Conservation (phyloP, 176 grass and related monocot genomes). For the Raddia distichophylla region DNA sequence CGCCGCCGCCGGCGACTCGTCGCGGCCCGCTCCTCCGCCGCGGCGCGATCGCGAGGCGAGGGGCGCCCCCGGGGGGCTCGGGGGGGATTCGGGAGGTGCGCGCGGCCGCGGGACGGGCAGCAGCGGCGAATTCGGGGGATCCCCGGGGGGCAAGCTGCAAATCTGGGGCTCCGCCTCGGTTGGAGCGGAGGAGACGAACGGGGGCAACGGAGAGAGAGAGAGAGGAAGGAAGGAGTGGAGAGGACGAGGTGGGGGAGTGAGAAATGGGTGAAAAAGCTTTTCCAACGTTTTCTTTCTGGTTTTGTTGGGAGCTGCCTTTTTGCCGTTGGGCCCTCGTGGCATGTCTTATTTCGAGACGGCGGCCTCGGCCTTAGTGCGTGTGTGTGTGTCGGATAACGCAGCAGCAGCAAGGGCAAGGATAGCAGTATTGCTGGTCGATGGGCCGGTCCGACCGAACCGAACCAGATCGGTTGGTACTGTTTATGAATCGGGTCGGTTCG, state of each 20-base stretch:
- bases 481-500: no score
- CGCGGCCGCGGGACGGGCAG: slow-evolving; percentile 18
- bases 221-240: slow-evolving; percentile 9
- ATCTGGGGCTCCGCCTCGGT: slow-evolving; percentile 19
- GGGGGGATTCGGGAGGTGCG: slow-evolving; percentile 24
- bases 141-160: slow-evolving; percentile 35
- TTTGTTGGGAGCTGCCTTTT: not conserved
- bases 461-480: no score
- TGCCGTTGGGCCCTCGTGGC: not conserved
- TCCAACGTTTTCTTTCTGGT: slow-evolving; percentile 38
- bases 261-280: not conserved
- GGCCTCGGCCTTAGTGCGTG: not conserved
- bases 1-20: slow-evolving; percentile 20
- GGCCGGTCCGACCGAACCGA: no score
- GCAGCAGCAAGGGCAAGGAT: no score
- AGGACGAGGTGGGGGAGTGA: slow-evolving; percentile 34
- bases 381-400: no score
- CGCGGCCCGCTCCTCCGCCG: not conserved
- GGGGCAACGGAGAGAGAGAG: not conserved
- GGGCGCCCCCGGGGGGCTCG: slow-evolving; percentile 16
- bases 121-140: slow-evolving; percentile 30
- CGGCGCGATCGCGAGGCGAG: slow-evolving; percentile 41
- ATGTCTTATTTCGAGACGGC: slow-evolving; percentile 11
- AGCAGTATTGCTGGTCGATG: no score
- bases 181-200: slow-evolving; percentile 33